phyloP scores from a whole-genome alignment of 306 rosid species.

The Macrotyloma uniflorum region DNA sequence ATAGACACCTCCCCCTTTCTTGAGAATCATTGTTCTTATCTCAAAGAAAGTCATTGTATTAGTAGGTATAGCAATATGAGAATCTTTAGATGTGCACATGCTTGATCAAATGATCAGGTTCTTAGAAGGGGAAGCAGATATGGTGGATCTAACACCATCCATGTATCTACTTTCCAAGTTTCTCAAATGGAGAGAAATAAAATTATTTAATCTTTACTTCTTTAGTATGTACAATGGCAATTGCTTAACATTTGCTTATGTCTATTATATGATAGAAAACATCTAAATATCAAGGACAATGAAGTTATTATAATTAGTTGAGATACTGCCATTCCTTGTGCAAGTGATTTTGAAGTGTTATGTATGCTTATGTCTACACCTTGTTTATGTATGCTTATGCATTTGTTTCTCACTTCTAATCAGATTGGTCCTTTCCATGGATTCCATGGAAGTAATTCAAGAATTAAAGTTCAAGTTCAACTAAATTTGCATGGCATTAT shows the following conservation, averaged over 20 bases:
- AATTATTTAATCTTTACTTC: not conserved
- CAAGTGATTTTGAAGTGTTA: not conserved
- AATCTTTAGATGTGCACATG: not conserved
- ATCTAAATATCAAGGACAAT: not conserved
- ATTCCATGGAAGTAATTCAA: constrained; percentile 47
- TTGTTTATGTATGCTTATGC: constrained; percentile 6
- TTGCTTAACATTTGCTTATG: constrained; percentile 6
- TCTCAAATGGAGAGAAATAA: constrained; percentile 8
- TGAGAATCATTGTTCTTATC: constrained; percentile 1
- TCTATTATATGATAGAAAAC: not conserved
- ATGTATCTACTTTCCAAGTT: not conserved
- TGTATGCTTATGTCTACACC: not conserved
- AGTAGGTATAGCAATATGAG: not conserved
- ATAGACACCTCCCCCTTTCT: not conserved
- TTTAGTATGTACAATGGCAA: not conserved
- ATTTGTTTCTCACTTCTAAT: constrained; percentile 5
- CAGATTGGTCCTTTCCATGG: constrained; percentile 82
- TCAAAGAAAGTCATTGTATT: not conserved
- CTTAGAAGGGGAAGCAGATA: constrained; percentile 12
- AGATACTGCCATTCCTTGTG: not conserved
- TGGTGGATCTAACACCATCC: not conserved
- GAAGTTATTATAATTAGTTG: not conserved
- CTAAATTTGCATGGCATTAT: constrained; percentile 75
- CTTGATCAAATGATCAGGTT: not conserved
- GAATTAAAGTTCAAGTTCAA: constrained; percentile 65